A percentile compares a stretch with the other conserved stretches of the same genome.
These are phyloP conservation scores for Rachicladosporium sp. DNA, from an alignment of 2,329 filamentous ascomycete species.

Conservation along the genomic window DNA sequence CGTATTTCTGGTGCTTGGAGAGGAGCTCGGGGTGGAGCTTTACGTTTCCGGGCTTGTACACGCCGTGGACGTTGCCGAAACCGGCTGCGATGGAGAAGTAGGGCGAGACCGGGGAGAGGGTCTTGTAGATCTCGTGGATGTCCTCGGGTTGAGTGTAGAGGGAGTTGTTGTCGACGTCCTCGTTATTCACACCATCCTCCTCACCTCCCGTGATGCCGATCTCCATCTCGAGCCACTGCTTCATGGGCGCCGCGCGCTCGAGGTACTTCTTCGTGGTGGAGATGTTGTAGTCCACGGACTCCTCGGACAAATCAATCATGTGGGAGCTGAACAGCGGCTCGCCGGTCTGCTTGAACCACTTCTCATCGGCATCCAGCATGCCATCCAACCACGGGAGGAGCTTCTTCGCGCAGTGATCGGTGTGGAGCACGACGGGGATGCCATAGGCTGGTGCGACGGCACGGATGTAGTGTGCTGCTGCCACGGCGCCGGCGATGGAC, in stretches of 20 bases:
- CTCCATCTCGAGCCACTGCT: constrained; percentile 99
- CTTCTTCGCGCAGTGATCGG: constrained; percentile 99
- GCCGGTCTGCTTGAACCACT: constrained; percentile 84
- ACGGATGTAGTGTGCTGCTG: constrained; percentile 88
- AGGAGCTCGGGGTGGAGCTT: constrained; percentile 93
- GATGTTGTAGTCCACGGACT: constrained; percentile 82
- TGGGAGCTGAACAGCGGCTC: constrained; percentile 90
- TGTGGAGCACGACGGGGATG: constrained; percentile 85
- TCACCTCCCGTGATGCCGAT: constrained; percentile 94
- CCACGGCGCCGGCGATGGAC: constrained; percentile 76
- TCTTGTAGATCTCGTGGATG: constrained; percentile 82
- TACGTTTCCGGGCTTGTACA: constrained; percentile 97
- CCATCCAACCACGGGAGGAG: constrained; percentile 95
- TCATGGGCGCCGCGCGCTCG: constrained; percentile 88
- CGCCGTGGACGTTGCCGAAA: constrained; percentile 98
- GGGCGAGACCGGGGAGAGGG: constrained; percentile 71
- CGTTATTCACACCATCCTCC: constrained; percentile 98
- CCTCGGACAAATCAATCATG: constrained; percentile 98
- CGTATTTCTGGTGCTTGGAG: constrained; percentile 87
- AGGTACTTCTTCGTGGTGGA: constrained; percentile 85
- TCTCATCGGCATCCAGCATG: constrained; percentile 88
- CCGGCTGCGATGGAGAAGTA: constrained; percentile 98
- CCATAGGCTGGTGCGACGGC: constrained; percentile 76
- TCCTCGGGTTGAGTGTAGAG: constrained; percentile 98
- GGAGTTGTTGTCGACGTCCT: constrained; percentile 89